Evolutionary conservation across 2,329 filamentous ascomycete genomes (phyloP).

Genomic region (Stachybotrys chlorohalonatus): DNA sequence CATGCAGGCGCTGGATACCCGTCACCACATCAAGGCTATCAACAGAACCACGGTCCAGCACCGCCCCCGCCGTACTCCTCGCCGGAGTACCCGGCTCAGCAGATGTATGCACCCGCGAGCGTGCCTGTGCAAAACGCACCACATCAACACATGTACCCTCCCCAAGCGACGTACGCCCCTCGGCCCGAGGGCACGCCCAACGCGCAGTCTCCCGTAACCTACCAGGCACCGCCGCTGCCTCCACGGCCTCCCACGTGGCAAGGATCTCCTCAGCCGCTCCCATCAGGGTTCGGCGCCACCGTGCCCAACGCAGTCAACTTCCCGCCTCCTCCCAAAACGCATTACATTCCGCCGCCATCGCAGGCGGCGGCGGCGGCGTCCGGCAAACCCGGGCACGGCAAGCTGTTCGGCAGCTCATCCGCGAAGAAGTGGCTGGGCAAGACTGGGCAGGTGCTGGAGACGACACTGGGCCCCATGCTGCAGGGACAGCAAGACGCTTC

Average conservation of each 20-base stretch:
- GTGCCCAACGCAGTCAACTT: slow-evolving; percentile 15
- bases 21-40: not conserved
- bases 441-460: slow-evolving; percentile 24
- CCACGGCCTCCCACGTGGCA: slow-evolving; percentile 12
- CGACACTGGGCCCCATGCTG: slow-evolving; percentile 19
- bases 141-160: slow-evolving; percentile 11
- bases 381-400: slow-evolving; percentile 7
- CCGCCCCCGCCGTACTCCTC: not conserved
- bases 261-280: slow-evolving; percentile 6
- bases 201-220: slow-evolving; percentile 3
- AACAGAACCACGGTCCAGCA: not conserved
- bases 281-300: slow-evolving; percentile 11
- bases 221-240: slow-evolving; percentile 15
- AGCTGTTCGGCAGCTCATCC: slow-evolving; percentile 21
- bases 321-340: slow-evolving; percentile 22
- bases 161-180: slow-evolving; percentile 9
- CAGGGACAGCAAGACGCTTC: slow-evolving; percentile 10
- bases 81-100: not conserved
- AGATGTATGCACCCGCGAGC: not conserved
- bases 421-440: slow-evolving; percentile 25
- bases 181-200: slow-evolving; percentile 4
- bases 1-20: not conserved
- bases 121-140: not conserved
- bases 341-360: slow-evolving; percentile 15
- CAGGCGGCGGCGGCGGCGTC: not conserved